phyloP scores from a whole-genome alignment of 306 rosid genomes.

The Ceratonia siliqua region DNA sequence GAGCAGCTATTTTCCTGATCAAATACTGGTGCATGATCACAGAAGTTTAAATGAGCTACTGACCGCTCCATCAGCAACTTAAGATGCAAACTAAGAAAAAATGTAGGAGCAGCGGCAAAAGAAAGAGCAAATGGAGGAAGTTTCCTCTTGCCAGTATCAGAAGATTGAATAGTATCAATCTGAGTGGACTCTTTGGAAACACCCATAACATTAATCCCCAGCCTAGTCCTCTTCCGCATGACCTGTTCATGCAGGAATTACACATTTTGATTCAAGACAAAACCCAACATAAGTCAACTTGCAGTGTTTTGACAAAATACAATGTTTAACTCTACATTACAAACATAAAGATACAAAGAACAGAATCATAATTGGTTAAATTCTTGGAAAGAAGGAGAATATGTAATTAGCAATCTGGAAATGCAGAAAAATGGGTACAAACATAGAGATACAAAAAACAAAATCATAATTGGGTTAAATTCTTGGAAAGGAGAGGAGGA shows the following conservation, averaged over 20 bases:
- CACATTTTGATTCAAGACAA: constrained; percentile 27
- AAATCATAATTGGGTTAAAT: not conserved
- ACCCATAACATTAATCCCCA: constrained; percentile 49
- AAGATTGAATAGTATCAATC: constrained; percentile 35
- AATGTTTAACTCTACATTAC: not conserved
- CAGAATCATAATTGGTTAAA: not conserved
- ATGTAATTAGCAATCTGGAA: not conserved
- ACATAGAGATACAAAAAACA: not conserved
- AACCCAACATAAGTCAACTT: not conserved
- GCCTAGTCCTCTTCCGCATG: constrained; percentile 48
- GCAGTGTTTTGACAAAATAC: not conserved
- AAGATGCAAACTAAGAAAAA: constrained; percentile 70
- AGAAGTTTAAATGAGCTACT: constrained; percentile 50
- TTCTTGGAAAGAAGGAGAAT: not conserved
- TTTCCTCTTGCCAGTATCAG: constrained; percentile 46
- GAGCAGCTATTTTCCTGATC: constrained; percentile 43
- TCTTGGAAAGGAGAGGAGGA: not conserved
- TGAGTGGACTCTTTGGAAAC: constrained; percentile 44
- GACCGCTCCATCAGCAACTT: constrained; percentile 67
- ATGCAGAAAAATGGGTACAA: not conserved
- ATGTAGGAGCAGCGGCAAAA: constrained; percentile 66
- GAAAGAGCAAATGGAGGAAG: constrained; percentile 63
- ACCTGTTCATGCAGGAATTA: constrained; percentile 43
- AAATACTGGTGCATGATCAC: constrained; percentile 39
- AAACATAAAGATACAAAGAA: not conserved